Evolutionary conservation across 179 eudicot genomes (phyloP), one percentile per base, ranked within the genome.

Genomic region (Gypsophila paniculata): DNA sequence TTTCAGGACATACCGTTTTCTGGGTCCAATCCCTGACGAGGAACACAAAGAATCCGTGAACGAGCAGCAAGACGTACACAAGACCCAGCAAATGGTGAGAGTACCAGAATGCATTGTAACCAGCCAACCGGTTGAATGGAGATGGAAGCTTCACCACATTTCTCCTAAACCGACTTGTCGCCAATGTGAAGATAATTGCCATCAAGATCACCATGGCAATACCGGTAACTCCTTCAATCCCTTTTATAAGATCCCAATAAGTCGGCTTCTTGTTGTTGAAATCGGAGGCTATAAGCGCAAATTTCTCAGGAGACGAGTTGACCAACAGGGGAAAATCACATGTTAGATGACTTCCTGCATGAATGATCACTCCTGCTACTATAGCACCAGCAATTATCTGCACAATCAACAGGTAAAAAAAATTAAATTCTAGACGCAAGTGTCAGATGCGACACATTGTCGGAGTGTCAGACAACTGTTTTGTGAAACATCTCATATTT

Each of bases 51-150:
- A 76, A 78, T 23, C 96, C 96, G 67, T 90, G 96, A 73, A 90
- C 76, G 44, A 90, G 44, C 17, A 90, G 86, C 71, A 86, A 52
- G 61, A 88, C 74, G 70, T 90, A 90, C 69, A 90, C 96, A 8
- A 90, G 76, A 39, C 76, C 86, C 10, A 85, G 81, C 78, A 88
- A 80, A 76, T 88, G 96, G 76, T 90, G 96, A 6, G 96, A 84
- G 69, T 88, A 90, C 96, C 96, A 88, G 59, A 90, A 90, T 2
- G 93, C 93, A 52, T 90, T 90, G 72, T 86, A 88, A 49, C 93
- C 93, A 9, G 93, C 89, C 65, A 90, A 46, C 66, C 87, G 70
- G 76, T 86, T 88, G 60, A 85, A 86, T 6, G 96, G 96, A 48
- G 83, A 36, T 38, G 93, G 91, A 71, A 90, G 78, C 74, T 82